Percentiles rank a stretch among this genome's conserved stretches.
These are phyloP conservation scores for Neofusicoccum laricinum DNA, from an alignment of 2,329 filamentous ascomycete species.

Conservation along the genomic window DNA sequence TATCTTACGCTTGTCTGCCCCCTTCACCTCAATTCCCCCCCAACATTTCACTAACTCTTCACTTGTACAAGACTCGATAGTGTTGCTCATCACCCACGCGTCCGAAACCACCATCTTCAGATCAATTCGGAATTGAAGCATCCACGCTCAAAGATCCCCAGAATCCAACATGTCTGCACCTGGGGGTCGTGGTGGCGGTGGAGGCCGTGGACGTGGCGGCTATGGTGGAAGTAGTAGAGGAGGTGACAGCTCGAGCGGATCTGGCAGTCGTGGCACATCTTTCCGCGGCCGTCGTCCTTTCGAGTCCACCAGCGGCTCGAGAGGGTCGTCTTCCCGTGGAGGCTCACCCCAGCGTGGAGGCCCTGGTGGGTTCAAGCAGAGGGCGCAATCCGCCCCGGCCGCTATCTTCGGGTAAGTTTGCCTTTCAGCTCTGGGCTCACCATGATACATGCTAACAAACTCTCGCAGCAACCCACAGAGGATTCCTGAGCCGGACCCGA, in stretches of 20 bases:
- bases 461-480: background rate
- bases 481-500: conserved; percentile 10
- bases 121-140: background rate
- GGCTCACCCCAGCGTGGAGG: conserved; percentile 11
- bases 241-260: conserved; percentile 18
- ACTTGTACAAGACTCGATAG: background rate
- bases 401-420: conserved; percentile 14
- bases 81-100: background rate
- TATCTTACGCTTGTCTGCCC: background rate
- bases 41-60: background rate
- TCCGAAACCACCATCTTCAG: background rate
- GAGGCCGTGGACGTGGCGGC: conserved; percentile 16
- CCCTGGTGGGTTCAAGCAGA: background rate
- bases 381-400: conserved; percentile 2
- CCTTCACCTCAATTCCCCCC: background rate
- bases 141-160: background rate
- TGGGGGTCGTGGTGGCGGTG: conserved; percentile 13
- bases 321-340: conserved; percentile 10
- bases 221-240: background rate
- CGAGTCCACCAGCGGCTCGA: conserved; percentile 11
- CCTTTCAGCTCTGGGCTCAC: background rate
- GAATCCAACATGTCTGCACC: conserved; percentile 2
- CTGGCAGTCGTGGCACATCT: conserved; percentile 10
- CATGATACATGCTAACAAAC: background rate
- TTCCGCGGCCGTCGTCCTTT: conserved; percentile 12